phyloP scores from a whole-genome alignment of 2,329 filamentous ascomycete genomes.

The Scytalidium lignicola region DNA sequence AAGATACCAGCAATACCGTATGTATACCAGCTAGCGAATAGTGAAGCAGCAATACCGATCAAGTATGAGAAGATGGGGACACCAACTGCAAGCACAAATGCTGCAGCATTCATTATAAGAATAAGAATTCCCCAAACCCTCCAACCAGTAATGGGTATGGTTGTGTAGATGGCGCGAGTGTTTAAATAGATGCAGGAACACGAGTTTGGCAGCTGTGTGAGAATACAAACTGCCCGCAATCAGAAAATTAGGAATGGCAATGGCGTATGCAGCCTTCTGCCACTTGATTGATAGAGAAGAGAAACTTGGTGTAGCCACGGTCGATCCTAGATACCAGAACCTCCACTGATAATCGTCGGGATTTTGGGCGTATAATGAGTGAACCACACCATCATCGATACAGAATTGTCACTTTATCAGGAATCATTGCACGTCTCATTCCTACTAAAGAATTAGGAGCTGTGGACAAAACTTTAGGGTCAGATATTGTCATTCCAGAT shows the following conservation, averaged over 20 bases:
- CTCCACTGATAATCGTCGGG: no score
- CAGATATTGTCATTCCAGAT: no score
- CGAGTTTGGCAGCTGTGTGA: constrained; percentile 59
- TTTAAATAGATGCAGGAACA: constrained; percentile 59
- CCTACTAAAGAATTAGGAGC: no score
- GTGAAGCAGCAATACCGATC: constrained; percentile 54
- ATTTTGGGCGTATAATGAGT: no score
- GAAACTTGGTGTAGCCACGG: constrained; percentile 60
- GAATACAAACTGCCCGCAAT: constrained; percentile 67
- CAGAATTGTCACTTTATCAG: no score
- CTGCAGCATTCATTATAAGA: constrained; percentile 40
- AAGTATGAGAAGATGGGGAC: constrained; percentile 65
- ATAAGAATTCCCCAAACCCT: constrained; percentile 45
- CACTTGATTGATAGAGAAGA: constrained; percentile 48
- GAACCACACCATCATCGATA: no score
- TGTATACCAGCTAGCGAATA: constrained; percentile 66
- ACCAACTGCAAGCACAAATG: constrained; percentile 61
- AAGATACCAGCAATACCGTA: constrained; percentile 41
- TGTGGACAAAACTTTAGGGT: no score
- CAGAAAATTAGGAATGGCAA: constrained; percentile 65
- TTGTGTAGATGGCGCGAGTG: constrained; percentile 57
- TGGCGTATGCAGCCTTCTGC: constrained; percentile 60
- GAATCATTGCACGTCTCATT: no score
- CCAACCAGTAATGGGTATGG: constrained; percentile 53
- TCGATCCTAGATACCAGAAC: constrained; percentile 58